Percentiles rank a stretch among this genome's conserved stretches.
Evolutionary conservation across 371 early-diverging fungal genomes (phyloP).

Genomic region (Mortierella sp.): DNA sequence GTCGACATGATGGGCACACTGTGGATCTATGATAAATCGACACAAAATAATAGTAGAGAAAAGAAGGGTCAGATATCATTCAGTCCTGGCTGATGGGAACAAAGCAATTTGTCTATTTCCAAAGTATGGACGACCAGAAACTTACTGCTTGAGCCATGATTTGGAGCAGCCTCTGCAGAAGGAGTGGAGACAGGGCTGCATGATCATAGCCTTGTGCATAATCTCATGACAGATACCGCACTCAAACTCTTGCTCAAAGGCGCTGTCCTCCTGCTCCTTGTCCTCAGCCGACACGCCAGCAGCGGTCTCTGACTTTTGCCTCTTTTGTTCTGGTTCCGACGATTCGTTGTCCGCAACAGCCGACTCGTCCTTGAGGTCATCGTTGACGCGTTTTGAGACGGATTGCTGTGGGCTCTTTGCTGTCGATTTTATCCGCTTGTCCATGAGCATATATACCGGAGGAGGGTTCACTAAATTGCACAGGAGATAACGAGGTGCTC

Average conservation of each 20-base stretch:
- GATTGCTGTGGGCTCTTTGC: constrained; percentile 6
- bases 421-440: constrained; percentile 18
- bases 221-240: constrained; percentile 53
- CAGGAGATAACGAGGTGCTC: background rate
- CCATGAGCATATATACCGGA: constrained; percentile 36
- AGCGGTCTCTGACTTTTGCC: constrained; percentile 15
- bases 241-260: constrained; percentile 52
- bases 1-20: constrained; percentile 42
- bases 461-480: background rate
- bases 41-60: background rate
- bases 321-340: constrained; percentile 15
- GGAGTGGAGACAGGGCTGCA: constrained; percentile 51
- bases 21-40: constrained; percentile 6
- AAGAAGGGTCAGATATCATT: background rate
- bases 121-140: background rate
- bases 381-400: constrained; percentile 11
- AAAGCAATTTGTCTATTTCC: too few species aligned
- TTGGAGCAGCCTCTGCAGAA: constrained; percentile 54
- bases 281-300: background rate
- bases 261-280: constrained; percentile 29
- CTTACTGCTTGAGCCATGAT: constrained; percentile 38
- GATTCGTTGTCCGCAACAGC: background rate
- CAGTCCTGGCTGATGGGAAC: too few species aligned
- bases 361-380: background rate
- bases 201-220: constrained; percentile 41